Conservation (phyloP, 2,329 filamentous ascomycete genomes). For the Verticillium nubilum region DNA sequence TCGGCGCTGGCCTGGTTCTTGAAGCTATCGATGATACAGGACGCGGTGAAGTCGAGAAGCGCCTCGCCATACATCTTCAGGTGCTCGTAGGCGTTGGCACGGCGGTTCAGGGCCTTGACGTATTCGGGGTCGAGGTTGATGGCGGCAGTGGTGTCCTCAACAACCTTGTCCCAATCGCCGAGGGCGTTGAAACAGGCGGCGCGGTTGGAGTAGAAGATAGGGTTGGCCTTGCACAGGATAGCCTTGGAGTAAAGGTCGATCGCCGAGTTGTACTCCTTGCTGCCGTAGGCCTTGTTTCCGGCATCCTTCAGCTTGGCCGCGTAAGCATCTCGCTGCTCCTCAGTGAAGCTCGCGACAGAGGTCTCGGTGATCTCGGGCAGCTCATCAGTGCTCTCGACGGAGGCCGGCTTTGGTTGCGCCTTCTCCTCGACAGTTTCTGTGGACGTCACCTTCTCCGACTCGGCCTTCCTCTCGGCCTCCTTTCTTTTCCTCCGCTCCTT, state of each 20-base stretch:
- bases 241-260: conserved; percentile 95
- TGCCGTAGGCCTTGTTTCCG: conserved; percentile 93
- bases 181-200: conserved; percentile 96
- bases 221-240: conserved; percentile 93
- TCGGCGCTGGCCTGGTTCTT: conserved; percentile 84
- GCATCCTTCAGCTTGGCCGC: conserved; percentile 89
- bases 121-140: conserved; percentile 93
- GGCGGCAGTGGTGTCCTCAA: conserved; percentile 93
- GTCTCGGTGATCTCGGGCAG: conserved; percentile 61
- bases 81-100: conserved; percentile 95
- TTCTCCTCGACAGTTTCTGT: conserved; percentile 19
- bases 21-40: conserved; percentile 98
- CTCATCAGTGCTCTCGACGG: conserved; percentile 57
- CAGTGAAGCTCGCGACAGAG: conserved; percentile 44
- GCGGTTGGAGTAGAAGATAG: conserved; percentile 98
- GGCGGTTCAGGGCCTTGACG: conserved; percentile 93
- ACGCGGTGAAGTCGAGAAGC: conserved; percentile 94
- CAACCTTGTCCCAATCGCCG: conserved; percentile 89
- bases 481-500: conserved; percentile 87
- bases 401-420: conserved; percentile 42
- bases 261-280: conserved; percentile 88
- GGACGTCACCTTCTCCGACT: conserved; percentile 31
- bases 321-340: conserved; percentile 75
- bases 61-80: conserved; percentile 87
- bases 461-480: conserved; percentile 61